Evolutionary conservation across 352 stramenopile species (phyloP).

Genomic region (Aphanomyces invadans): DNA sequence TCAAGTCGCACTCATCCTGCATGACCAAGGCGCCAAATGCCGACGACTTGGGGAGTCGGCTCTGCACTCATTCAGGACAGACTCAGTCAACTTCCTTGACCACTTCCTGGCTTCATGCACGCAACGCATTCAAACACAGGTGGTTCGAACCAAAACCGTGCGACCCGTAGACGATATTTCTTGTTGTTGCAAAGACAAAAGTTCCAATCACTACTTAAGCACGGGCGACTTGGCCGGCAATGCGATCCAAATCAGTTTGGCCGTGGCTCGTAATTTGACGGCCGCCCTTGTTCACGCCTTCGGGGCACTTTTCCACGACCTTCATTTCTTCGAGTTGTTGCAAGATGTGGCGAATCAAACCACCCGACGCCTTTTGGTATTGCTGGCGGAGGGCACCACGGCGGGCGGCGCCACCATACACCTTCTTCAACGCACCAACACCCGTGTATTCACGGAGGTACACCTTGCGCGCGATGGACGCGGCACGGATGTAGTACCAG

Average conservation of each 20-base stretch:
- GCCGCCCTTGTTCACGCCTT: constrained; percentile 89
- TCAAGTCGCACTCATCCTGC: too few relatives aligned
- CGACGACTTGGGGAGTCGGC: too few relatives aligned
- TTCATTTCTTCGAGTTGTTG: constrained; percentile 98
- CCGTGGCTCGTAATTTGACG: constrained; percentile 94
- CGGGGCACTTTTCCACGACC: constrained; percentile 93
- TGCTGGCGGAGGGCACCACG: constrained; percentile 92
- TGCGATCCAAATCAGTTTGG: constrained; percentile 98
- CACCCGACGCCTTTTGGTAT: constrained; percentile 93
- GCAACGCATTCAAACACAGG: too few relatives aligned
- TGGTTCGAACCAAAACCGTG: too few relatives aligned
- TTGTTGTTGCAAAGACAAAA: constrained; percentile 28
- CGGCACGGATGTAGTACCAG: constrained; percentile 98
- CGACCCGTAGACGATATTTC: not conserved
- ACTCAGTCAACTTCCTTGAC: too few relatives aligned
- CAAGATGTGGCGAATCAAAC: constrained; percentile 97
- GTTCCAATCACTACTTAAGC: constrained; percentile 48
- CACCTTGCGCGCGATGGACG: constrained; percentile 97
- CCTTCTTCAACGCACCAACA: constrained; percentile 95
- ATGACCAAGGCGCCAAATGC: too few relatives aligned
- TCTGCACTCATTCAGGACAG: too few relatives aligned
- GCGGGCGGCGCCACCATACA: constrained; percentile 92
- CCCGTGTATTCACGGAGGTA: constrained; percentile 96
- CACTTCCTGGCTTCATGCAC: too few relatives aligned
- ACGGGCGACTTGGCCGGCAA: constrained; percentile 91